Conservation (phyloP, 805 yeast species). For the Candida xiaguanensis region DNA sequence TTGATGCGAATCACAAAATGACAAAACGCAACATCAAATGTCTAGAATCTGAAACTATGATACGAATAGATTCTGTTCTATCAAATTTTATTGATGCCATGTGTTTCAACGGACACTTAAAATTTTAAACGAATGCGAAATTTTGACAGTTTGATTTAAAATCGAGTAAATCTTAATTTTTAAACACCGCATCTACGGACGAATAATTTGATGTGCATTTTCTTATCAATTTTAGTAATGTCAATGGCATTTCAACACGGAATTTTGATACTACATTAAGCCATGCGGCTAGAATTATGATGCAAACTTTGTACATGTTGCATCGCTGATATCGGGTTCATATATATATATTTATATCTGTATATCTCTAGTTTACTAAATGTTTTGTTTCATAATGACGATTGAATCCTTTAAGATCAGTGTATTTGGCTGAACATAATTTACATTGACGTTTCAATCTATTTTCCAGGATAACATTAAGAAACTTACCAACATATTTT, state of each 20-base stretch:
- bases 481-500: conserved; percentile 14
- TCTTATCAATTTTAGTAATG: neutral
- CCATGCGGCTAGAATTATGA: neutral
- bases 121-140: neutral
- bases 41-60: neutral
- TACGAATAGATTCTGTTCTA: neutral
- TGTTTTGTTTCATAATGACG: conserved; percentile 13
- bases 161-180: too few relatives aligned
- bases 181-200: neutral
- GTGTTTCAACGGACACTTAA: neutral
- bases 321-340: neutral
- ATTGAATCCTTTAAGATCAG: conserved; percentile 15
- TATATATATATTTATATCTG: too few relatives aligned
- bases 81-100: neutral
- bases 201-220: neutral
- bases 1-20: too few relatives aligned
- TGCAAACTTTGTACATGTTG: neutral
- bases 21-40: too few relatives aligned
- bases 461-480: conserved; percentile 10
- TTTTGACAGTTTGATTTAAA: too few relatives aligned
- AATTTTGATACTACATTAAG: neutral
- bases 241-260: neutral
- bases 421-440: conserved; percentile 11
- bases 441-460: conserved; percentile 14
- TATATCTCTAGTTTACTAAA: too few relatives aligned